Conservation (phyloP, 805 yeast genomes). For the Kluyveromyces wickerhamii region DNA sequence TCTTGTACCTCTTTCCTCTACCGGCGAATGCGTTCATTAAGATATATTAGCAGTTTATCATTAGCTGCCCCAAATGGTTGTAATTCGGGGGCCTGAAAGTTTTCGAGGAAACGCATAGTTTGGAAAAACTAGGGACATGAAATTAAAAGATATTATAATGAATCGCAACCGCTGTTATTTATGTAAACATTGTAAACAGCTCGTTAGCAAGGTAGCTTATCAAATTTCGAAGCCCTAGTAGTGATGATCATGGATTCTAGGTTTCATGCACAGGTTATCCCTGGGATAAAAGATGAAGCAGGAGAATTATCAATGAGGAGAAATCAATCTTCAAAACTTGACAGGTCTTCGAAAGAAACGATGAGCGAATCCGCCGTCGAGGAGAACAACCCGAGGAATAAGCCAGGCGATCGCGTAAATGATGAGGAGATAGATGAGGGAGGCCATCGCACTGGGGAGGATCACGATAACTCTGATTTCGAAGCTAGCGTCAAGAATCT, state of each 20-base stretch:
- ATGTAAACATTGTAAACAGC: too few species aligned
- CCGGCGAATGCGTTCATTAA: too few species aligned
- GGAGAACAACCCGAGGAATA: background rate
- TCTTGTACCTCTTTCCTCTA: too few species aligned
- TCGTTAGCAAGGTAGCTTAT: too few species aligned
- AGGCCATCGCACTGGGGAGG: background rate
- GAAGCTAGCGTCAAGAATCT: constrained; percentile 27
- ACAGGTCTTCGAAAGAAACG: background rate
- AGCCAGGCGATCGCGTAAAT: background rate
- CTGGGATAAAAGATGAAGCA: constrained; percentile 5
- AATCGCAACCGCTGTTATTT: too few species aligned
- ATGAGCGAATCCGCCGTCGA: background rate
- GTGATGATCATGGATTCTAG: background rate
- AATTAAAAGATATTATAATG: too few species aligned
- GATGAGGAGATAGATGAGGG: constrained; percentile 3
- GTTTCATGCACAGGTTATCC: constrained; percentile 3
- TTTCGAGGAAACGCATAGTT: too few species aligned
- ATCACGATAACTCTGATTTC: constrained; percentile 11
- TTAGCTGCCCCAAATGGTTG: too few species aligned
- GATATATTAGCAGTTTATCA: too few species aligned
- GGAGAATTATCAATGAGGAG: constrained; percentile 3
- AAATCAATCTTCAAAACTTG: background rate
- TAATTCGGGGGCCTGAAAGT: too few species aligned
- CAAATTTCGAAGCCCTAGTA: too few species aligned
- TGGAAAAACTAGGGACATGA: too few species aligned